Percentiles rank a stretch among this genome's conserved stretches.
Conservation (phyloP, 306 rosid species). For the Rosa chinensis region DNA sequence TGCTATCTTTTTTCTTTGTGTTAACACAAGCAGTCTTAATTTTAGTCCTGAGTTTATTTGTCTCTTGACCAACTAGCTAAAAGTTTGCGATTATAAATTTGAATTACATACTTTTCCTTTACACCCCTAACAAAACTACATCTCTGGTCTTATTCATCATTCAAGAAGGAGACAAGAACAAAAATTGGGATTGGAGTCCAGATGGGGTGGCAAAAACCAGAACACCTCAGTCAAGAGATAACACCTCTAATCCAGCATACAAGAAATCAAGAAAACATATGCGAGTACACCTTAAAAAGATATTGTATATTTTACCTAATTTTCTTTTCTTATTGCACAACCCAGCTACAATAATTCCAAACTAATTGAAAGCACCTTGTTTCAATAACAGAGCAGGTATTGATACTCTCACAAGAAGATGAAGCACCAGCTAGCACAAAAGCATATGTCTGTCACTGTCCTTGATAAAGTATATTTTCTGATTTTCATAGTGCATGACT, state of each 20-base stretch:
- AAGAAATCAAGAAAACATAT: too few relatives aligned
- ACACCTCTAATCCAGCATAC: too few relatives aligned
- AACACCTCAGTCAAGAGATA: too few relatives aligned
- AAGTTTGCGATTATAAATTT: neutral
- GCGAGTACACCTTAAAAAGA: too few relatives aligned
- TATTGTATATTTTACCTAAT: too few relatives aligned
- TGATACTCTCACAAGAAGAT: too few relatives aligned
- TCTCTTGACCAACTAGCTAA: neutral
- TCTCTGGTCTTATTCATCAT: constrained; percentile 25
- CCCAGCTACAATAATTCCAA: too few relatives aligned
- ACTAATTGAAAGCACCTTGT: too few relatives aligned
- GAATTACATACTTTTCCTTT: neutral
- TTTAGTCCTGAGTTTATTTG: neutral
- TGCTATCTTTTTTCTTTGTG: constrained; percentile 6
- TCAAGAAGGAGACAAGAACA: constrained; percentile 69
- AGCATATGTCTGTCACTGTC: constrained; percentile 7
- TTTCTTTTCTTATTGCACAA: too few relatives aligned
- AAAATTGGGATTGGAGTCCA: constrained; percentile 79
- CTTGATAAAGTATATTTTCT: neutral
- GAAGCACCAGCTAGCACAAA: neutral
- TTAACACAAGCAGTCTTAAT: neutral
- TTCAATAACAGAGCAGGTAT: too few relatives aligned
- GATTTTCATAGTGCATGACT: neutral
- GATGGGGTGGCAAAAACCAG: constrained; percentile 59
- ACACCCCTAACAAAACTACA: neutral